Evolutionary conservation across 208 protist species (phyloP).

Genomic region (Giardia duodenalis): DNA sequence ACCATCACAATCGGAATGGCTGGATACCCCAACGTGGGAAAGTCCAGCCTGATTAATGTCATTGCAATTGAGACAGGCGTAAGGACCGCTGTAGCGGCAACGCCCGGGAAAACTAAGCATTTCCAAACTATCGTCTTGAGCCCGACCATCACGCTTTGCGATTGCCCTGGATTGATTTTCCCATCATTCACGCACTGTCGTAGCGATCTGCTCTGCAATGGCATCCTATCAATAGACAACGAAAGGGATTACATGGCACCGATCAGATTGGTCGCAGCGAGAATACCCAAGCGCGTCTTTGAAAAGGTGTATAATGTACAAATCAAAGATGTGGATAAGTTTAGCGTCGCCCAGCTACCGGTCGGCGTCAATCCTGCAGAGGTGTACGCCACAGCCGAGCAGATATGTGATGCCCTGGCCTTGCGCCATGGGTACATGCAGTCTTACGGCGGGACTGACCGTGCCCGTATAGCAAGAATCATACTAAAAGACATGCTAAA

Average conservation of each 20-base stretch:
- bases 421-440: background rate
- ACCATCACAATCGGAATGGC: conserved; percentile 31
- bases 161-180: conserved; percentile 43
- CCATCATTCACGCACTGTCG: conserved; percentile 10
- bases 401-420: background rate
- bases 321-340: background rate
- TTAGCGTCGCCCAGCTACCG: background rate
- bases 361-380: background rate
- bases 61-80: conserved; percentile 28
- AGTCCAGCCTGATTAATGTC: conserved; percentile 35
- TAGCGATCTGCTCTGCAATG: conserved; percentile 26
- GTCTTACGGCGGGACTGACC: background rate
- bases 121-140: conserved; percentile 37
- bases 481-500: conserved; percentile 21
- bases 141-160: conserved; percentile 3
- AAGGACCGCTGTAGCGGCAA: conserved; percentile 21
- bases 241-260: conserved; percentile 17
- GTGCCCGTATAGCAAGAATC: background rate
- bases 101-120: conserved; percentile 46
- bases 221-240: conserved; percentile 32
- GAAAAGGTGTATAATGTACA: background rate
- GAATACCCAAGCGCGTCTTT: conserved; percentile 22
- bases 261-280: background rate
- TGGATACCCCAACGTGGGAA: conserved; percentile 46
- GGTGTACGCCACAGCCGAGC: background rate